These are phyloP conservation scores for Aspergillus funiculosus DNA, from an alignment of 495 filamentous ascomycete species.

Conservation along the genomic window DNA sequence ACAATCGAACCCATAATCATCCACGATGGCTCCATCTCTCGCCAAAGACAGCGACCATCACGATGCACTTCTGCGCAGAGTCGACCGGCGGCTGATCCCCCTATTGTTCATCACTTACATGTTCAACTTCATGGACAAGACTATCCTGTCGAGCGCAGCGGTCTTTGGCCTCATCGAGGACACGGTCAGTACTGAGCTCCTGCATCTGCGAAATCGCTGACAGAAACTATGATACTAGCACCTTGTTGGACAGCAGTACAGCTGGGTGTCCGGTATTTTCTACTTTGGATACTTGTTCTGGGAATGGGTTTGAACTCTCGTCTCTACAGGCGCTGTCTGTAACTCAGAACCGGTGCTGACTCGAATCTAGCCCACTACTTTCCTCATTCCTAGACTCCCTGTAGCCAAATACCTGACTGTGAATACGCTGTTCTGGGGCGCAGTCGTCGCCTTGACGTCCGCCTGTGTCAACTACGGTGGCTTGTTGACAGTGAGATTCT, in stretches of 20 bases:
- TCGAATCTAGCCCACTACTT: constrained; percentile 24
- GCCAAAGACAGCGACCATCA: background rate
- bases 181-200: constrained; percentile 20
- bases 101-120: constrained; percentile 27
- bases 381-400: constrained; percentile 51
- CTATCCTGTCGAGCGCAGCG: constrained; percentile 49
- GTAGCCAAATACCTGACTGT: constrained; percentile 47
- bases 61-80: constrained; percentile 33
- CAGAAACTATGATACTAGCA: constrained; percentile 30
- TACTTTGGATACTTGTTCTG: constrained; percentile 55
- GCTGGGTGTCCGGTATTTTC: constrained; percentile 55
- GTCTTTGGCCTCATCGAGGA: constrained; percentile 45
- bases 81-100: constrained; percentile 45
- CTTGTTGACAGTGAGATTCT: constrained; percentile 38
- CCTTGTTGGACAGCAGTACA: constrained; percentile 51
- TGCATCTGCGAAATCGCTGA: background rate
- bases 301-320: constrained; percentile 15
- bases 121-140: constrained; percentile 49
- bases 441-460: constrained; percentile 46
- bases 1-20: no score
- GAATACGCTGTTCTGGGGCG: constrained; percentile 54
- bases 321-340: background rate
- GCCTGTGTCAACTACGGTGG: constrained; percentile 35
- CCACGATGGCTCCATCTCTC: background rate
- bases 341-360: constrained; percentile 27